phyloP scores from a whole-genome alignment of 2,329 filamentous ascomycete species.

The Exophiala sideris region DNA sequence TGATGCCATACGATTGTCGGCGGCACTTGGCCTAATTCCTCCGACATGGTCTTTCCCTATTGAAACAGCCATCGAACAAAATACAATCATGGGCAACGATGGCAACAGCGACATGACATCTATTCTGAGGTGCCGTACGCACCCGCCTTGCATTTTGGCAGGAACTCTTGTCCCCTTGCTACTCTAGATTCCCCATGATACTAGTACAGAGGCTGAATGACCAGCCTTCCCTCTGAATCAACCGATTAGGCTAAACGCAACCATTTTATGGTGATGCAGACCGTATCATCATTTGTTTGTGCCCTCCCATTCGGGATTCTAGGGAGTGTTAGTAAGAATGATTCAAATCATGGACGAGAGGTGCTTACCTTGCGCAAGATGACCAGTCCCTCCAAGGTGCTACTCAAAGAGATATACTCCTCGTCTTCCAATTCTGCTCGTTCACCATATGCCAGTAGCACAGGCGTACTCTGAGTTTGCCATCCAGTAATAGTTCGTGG shows the following conservation, averaged over 20 bases:
- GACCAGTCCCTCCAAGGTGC: slow-evolving; percentile 87
- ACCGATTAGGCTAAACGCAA: background rate
- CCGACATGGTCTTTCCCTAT: too few species aligned
- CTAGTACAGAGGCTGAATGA: slow-evolving; percentile 6
- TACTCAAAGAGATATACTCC: slow-evolving; percentile 89
- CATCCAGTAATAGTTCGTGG: slow-evolving; percentile 99
- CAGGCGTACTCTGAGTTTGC: slow-evolving; percentile 99
- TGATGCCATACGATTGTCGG: too few species aligned
- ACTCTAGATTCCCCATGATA: slow-evolving; percentile 9
- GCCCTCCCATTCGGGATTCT: slow-evolving; percentile 48
- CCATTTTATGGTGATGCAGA: too few species aligned
- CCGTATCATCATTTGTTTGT: slow-evolving; percentile 32
- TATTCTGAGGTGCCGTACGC: slow-evolving; percentile 3
- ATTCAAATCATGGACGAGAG: background rate
- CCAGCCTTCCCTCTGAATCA: background rate
- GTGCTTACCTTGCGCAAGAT: slow-evolving; percentile 87
- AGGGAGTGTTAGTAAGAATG: slow-evolving; percentile 28
- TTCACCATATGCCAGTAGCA: slow-evolving; percentile 90
- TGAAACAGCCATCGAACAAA: too few species aligned
- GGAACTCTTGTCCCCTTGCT: background rate
- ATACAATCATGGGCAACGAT: too few species aligned
- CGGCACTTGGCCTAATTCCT: too few species aligned
- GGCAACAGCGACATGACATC: background rate
- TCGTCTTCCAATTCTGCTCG: slow-evolving; percentile 96
- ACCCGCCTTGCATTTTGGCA: background rate